Evolutionary conservation across 768 basidiomycete species (phyloP), one percentile per base, ranked within the genome.

Genomic region (Boletus coccyginus): DNA sequence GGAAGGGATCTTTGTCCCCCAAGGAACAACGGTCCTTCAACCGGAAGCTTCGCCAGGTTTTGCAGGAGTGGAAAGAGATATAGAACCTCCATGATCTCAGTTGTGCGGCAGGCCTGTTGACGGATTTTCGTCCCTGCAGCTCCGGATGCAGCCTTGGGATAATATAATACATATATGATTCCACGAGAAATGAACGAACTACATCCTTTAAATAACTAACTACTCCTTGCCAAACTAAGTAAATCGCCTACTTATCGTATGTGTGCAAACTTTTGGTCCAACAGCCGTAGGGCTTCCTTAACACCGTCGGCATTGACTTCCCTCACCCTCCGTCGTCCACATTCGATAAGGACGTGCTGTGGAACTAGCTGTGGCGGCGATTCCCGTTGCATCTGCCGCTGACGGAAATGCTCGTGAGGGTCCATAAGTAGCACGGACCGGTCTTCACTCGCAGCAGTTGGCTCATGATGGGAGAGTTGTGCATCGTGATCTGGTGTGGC

Each of bases 251-350:
- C 56, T 54, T 69, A 71, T 38, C 70, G 70, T 44, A 63, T 68
- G 50, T 74, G 75, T 55, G 77, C 73, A 70, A 81, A 82, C 62
- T 81, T 86, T 43, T 81, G 73, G 65, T 94, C 90, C 38, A 94
- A 77, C 27, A 93, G 69, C 56, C 86, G 84, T 24, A 93, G 71
- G 7, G 90, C 91, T 60, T 91, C 87, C 50, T 77, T 81, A 31
- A 94, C 87, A 17, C 83, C 88, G 54, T 88, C 87, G 17, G 84
- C 75, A 57, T 83, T 82, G 14, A 93, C 92, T 66, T 88, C 83
- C 24, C 82, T 81, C 45, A 89, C 69, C 46, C 67, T 74, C 55
- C 81, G 77, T 49, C 78, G 81, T n/a, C 86, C 85, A 67, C 87
- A 88, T 57, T 79, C 78, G 39, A 85, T 69, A 40, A 85, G 70